Evolutionary conservation across 2,329 filamentous ascomycete species (phyloP), one percentile per base, ranked within the genome.

Genomic region (Fusarium chaquense): DNA sequence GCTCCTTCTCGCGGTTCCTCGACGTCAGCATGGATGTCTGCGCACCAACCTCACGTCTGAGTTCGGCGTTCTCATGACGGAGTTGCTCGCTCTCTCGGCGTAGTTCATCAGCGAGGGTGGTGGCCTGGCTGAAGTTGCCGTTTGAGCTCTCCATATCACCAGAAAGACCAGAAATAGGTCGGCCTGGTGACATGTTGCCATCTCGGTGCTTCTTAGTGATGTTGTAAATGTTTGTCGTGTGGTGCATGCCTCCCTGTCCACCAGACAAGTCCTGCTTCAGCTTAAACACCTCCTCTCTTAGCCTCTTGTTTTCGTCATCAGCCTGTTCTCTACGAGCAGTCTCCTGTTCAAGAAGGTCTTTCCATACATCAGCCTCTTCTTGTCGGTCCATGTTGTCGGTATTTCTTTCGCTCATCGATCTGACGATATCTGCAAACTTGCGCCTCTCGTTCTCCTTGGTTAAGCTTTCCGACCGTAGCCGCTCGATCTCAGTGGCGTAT

Each of bases 1-100:
- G 89, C 77, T 98, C 94, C 77, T 97, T 97, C 77, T 99, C 96
- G 28, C 94, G 91, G 76, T 98, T 98, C 26, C 96, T 88, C 36
- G 96, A 98, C 2, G 95, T 98, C 35, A 99, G 86, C 93, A 99
- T 98, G 0, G 94, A 98, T 1, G 94, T 97, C 78, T 99, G 96
- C 4, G 96, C 96, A 65, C 94, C 93, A 32, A 98, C 92, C 79
- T 98, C 94, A 56, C 94, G 91, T 55, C 95, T 89, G 33, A 99
- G 81, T 78, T 98, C 95, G 4, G 93, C 93, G 75, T 98, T 98
- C 76, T 98, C 95, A 76, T 95, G 93, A 53, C 93, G 91, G 30
- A 98, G 83, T 72, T 97, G 91, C 67, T 93, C 91, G 58, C 86
- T 86, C 73, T 91, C 89, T 6, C 85, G 83, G 12, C 87, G 85